Evolutionary conservation across 1,284 basidiomycete species (phyloP).

Genomic region (Prillingera fragicola): DNA sequence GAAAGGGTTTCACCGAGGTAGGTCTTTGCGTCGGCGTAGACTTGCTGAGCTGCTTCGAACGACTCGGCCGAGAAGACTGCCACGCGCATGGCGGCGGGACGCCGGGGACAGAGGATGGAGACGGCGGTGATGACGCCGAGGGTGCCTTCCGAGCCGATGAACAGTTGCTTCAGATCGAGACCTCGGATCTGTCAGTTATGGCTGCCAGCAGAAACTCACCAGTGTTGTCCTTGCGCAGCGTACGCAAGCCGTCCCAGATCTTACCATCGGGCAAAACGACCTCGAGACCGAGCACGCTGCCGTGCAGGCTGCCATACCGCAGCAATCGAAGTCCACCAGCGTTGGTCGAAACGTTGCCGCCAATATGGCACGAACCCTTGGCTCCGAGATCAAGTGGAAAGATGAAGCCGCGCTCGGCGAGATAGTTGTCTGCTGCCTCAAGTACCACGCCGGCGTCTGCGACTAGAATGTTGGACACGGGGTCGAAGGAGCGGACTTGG

Average conservation of each 20-base stretch:
- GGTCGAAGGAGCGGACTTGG: constrained; percentile 78
- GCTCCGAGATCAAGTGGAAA: constrained; percentile 92
- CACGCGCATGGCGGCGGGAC: constrained; percentile 57
- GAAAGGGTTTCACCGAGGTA: constrained; percentile 87
- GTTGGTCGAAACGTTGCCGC: constrained; percentile 90
- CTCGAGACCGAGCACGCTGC: constrained; percentile 84
- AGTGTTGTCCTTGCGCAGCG: constrained; percentile 87
- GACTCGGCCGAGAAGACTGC: constrained; percentile 51
- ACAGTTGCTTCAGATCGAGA: constrained; percentile 92
- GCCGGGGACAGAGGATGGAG: constrained; percentile 82
- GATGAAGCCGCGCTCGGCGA: constrained; percentile 78
- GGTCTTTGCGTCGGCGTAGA: constrained; percentile 51
- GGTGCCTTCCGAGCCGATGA: constrained; percentile 90
- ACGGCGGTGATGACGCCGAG: constrained; percentile 87
- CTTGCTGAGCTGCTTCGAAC: constrained; percentile 49
- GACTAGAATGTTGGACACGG: constrained; percentile 61
- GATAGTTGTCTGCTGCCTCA: constrained; percentile 73
- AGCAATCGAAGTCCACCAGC: constrained; percentile 85
- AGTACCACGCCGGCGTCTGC: constrained; percentile 81
- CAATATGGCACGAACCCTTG: constrained; percentile 96
- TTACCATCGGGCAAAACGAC: constrained; percentile 90
- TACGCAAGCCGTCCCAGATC: constrained; percentile 67
- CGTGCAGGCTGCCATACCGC: constrained; percentile 86
- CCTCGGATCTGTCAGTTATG: constrained; percentile 50
- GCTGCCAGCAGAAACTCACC: constrained; percentile 50